Percentiles rank a stretch among this genome's conserved stretches.
These are phyloP conservation scores for Rubia balearica DNA, from an alignment of 305 asterid species.

Conservation along the genomic window DNA sequence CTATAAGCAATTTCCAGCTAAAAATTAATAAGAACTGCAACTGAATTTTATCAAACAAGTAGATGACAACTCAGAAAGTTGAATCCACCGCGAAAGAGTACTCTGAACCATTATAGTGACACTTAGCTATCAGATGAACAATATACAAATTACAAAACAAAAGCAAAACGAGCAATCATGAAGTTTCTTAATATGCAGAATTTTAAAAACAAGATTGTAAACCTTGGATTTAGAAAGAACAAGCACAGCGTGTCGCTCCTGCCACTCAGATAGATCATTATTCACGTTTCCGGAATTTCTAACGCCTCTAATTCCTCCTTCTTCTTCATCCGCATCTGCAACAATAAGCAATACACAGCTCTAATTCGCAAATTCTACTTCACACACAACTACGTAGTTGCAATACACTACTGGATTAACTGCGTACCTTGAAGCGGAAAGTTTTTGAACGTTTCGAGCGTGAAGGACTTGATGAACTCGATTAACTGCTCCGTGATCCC, in stretches of 20 bases:
- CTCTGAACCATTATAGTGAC: not conserved
- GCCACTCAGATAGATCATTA: slow-evolving; percentile 81
- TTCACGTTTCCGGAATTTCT: slow-evolving; percentile 36
- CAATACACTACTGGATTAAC: not conserved
- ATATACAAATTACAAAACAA: not conserved
- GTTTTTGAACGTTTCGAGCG: slow-evolving; percentile 62
- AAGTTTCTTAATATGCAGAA: not conserved
- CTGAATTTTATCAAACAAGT: not conserved
- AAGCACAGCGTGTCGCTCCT: slow-evolving; percentile 77
- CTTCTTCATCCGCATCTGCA: slow-evolving; percentile 41
- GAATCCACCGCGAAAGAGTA: not conserved
- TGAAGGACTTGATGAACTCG: slow-evolving; percentile 57
- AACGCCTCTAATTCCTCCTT: slow-evolving; percentile 23
- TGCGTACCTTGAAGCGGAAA: slow-evolving; percentile 47
- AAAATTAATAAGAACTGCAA: not conserved
- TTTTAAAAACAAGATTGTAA: not conserved
- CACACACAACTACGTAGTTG: not conserved
- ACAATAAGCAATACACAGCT: slow-evolving; percentile 2
- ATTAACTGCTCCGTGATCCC: slow-evolving; percentile 64
- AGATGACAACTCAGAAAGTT: not conserved
- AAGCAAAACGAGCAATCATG: not conserved
- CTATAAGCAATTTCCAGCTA: no score
- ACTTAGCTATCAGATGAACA: not conserved
- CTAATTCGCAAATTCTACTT: not conserved
- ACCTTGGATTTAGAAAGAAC: slow-evolving; percentile 77